These are phyloP conservation scores for Exophiala phaeomuriformis DNA, from an alignment of 2,329 filamentous ascomycete species.

Conservation along the genomic window DNA sequence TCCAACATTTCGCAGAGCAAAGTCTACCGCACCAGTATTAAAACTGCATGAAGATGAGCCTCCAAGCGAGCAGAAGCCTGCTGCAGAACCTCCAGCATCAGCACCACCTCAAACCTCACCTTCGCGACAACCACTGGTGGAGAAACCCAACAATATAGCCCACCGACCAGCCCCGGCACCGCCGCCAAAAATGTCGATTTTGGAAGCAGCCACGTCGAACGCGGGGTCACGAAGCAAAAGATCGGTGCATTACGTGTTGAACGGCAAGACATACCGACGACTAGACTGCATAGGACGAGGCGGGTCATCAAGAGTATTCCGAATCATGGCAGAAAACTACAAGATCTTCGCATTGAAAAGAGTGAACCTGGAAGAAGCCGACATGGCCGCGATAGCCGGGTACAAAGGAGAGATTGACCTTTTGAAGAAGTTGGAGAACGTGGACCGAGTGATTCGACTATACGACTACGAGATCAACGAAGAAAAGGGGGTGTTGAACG, in stretches of 20 bases:
- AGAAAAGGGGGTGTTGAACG: conserved; percentile 77
- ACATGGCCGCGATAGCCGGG: conserved; percentile 72
- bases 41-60: conserved; percentile 49
- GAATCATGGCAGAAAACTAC: conserved; percentile 93
- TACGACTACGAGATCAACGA: conserved; percentile 92
- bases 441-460: conserved; percentile 83
- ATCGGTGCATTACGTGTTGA: conserved; percentile 79
- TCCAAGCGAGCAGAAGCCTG: conserved; percentile 27
- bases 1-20: conserved; percentile 58
- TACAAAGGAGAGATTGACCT: conserved; percentile 96
- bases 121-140: conserved; percentile 42
- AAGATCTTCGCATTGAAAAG: conserved; percentile 92
- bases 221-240: conserved; percentile 70
- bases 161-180: conserved; percentile 67
- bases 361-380: conserved; percentile 82
- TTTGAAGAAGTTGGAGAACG: conserved; percentile 68
- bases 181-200: conserved; percentile 90
- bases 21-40: conserved; percentile 49
- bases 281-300: conserved; percentile 87
- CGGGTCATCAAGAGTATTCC: conserved; percentile 89
- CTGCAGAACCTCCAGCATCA: conserved; percentile 31
- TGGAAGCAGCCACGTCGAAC: conserved; percentile 81
- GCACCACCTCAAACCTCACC: conserved; percentile 41
- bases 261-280: conserved; percentile 82
- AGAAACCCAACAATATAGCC: conserved; percentile 62